A percentile compares a stretch with the other conserved stretches of the same genome.
Evolutionary conservation across 306 rosid species (phyloP).

Genomic region (Trifolium subterraneum): DNA sequence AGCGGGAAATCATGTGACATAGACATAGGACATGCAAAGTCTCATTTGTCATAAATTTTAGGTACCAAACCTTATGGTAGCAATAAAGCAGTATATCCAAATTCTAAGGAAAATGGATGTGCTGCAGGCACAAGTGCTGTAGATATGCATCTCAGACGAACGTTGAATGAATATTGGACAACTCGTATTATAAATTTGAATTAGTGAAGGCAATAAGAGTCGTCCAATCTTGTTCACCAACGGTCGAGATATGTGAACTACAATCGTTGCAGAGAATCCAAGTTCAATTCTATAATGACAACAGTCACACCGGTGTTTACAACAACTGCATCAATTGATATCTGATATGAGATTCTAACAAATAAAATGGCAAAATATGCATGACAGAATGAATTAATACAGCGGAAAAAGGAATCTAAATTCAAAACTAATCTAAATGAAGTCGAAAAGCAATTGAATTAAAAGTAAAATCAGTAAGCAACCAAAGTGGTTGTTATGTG

Average conservation of each 20-base stretch:
- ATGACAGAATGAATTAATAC: background rate
- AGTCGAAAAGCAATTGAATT: conserved; percentile 32
- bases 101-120: background rate
- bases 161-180: background rate
- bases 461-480: background rate
- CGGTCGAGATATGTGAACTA: background rate
- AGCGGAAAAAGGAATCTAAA: background rate
- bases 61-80: background rate
- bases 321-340: background rate
- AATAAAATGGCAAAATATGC: background rate
- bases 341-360: background rate
- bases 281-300: background rate
- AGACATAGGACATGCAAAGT: background rate
- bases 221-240: background rate
- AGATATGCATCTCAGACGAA: background rate
- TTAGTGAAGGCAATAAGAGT: background rate
- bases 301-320: background rate
- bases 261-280: background rate
- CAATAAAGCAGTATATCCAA: background rate
- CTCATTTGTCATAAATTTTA: background rate
- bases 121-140: background rate
- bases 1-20: conserved; percentile 22
- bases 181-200: background rate
- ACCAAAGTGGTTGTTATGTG: conserved; percentile 42
- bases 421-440: background rate